Base-by-base conservation (phyloP, 257 asterid species). In the Capsicum chinense region DNA sequence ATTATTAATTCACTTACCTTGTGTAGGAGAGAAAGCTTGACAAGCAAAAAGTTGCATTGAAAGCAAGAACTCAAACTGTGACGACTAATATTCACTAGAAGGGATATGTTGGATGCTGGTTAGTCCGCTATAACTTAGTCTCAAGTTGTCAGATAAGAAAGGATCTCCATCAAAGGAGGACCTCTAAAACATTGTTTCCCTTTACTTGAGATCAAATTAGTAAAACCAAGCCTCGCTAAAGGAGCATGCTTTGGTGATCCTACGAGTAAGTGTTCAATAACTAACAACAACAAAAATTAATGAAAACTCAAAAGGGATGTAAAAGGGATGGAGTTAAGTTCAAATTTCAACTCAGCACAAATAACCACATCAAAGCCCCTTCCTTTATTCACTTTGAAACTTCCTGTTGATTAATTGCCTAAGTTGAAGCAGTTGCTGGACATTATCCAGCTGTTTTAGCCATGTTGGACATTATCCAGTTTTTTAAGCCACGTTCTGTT, bases 321-420 rank as follows among this genome's bases (percentile, higher is more conserved):
- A 35, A 2, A 35, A 35, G 35, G 15, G n/a, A 56, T 56, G 0
- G 62, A n/a, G 3, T 59, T 6, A 59, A 59, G 66, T 59, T 59
- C 66, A 59, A 59, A 6, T 39, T 16, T 69, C 9, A 69, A 39
- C 33, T 69, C 15, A 39, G 0, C 16, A 69, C 56, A 39, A 69
- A 5, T 69, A 69, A 69, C 15, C 33, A 69, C 15, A 42, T 16
- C 15, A 69, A 69, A 69, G 54, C 33, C 7, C 56, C 56, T 39
- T 69, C 42, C 56, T 69, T 69, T 39, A 69, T 69, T 39, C 79
- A 39, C 56, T 69, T 39, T 69, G 54, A 54, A 69, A 69, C 79
- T 39, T 19, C 79, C 79, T 42, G 47, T 26, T 26, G 33, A 26
- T 26, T 26, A 26, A 26, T 26, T 26, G 33, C 33, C 33, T 26